These are phyloP conservation scores for Chaetomiaceae sp. DNA, from an alignment of 2,329 filamentous ascomycete genomes.

Conservation along the genomic window DNA sequence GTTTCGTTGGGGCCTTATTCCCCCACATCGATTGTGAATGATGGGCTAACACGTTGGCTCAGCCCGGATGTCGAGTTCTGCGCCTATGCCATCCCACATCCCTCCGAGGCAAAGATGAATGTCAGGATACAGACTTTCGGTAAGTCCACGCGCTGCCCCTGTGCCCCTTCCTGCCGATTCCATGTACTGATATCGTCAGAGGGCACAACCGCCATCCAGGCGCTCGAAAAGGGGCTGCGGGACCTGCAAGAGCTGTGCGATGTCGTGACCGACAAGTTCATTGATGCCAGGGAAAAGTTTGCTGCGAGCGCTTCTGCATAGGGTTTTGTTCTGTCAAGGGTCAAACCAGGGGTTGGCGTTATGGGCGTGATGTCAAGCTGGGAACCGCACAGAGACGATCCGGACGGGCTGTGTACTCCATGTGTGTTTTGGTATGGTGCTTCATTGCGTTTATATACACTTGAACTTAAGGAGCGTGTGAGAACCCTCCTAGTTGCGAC, in stretches of 20 bases:
- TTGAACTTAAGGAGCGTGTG: slow-evolving; percentile 13
- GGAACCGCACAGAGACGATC: slow-evolving; percentile 14
- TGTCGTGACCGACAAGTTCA: slow-evolving; percentile 88
- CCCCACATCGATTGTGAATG: background rate
- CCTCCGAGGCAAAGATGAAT: slow-evolving; percentile 94
- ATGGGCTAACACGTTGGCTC: slow-evolving; percentile 4
- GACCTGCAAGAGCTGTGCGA: slow-evolving; percentile 91
- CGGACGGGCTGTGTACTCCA: background rate
- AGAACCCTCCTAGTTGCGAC: slow-evolving; percentile 45
- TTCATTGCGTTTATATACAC: slow-evolving; percentile 15
- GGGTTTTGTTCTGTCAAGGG: background rate
- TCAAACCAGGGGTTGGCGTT: slow-evolving; percentile 18
- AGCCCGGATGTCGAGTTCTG: slow-evolving; percentile 97
- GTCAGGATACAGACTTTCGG: slow-evolving; percentile 95
- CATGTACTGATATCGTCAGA: slow-evolving; percentile 43
- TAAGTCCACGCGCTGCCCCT: slow-evolving; percentile 38
- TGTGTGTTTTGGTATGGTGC: slow-evolving; percentile 1
- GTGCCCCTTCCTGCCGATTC: slow-evolving; percentile 9
- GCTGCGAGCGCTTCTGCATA: slow-evolving; percentile 17
- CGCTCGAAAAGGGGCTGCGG: slow-evolving; percentile 80
- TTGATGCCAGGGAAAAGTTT: slow-evolving; percentile 58
- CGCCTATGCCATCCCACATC: slow-evolving; percentile 95
- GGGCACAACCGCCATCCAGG: slow-evolving; percentile 72
- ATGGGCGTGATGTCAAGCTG: slow-evolving; percentile 17
- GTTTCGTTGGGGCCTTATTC: slow-evolving; percentile 23